phyloP scores from a whole-genome alignment of 768 basidiomycete species.

The Tylopilus sp. region DNA sequence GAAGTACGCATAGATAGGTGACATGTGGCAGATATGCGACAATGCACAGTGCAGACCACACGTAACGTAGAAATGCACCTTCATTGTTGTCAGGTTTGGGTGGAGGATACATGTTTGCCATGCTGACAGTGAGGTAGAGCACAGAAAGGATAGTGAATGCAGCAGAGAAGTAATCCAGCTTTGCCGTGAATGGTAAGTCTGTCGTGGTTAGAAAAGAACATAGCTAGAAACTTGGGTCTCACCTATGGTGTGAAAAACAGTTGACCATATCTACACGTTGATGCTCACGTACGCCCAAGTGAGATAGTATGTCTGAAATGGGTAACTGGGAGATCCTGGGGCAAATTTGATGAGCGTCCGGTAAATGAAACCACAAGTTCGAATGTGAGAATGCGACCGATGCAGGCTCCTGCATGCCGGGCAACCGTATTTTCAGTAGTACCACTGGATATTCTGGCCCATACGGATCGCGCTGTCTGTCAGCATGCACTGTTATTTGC shows the following conservation, averaged over 20 bases:
- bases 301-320: slow-evolving; percentile 67
- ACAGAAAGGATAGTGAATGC: slow-evolving; percentile 79
- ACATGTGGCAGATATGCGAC: slow-evolving; percentile 66
- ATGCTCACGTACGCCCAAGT: slow-evolving; percentile 67
- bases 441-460: slow-evolving; percentile 60
- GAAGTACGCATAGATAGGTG: slow-evolving; percentile 70
- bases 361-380: slow-evolving; percentile 74
- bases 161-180: slow-evolving; percentile 93
- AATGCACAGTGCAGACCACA: slow-evolving; percentile 53
- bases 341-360: slow-evolving; percentile 51
- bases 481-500: slow-evolving; percentile 89
- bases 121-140: slow-evolving; percentile 70
- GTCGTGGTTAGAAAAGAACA: too few relatives aligned
- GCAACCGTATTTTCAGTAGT: slow-evolving; percentile 89
- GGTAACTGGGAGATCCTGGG: slow-evolving; percentile 52
- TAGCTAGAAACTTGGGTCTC: slow-evolving; percentile 27
- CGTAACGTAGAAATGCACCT: slow-evolving; percentile 16
- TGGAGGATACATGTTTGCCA: slow-evolving; percentile 67
- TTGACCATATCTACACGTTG: slow-evolving; percentile 92
- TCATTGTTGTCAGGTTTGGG: slow-evolving; percentile 25
- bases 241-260: slow-evolving; percentile 93
- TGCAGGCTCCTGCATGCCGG: too few relatives aligned
- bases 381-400: slow-evolving; percentile 82
- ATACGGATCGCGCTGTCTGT: slow-evolving; percentile 51
- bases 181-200: slow-evolving; percentile 85